Base-by-base conservation (phyloP, 2,329 filamentous ascomycete genomes). In the Fusarium concolor region DNA sequence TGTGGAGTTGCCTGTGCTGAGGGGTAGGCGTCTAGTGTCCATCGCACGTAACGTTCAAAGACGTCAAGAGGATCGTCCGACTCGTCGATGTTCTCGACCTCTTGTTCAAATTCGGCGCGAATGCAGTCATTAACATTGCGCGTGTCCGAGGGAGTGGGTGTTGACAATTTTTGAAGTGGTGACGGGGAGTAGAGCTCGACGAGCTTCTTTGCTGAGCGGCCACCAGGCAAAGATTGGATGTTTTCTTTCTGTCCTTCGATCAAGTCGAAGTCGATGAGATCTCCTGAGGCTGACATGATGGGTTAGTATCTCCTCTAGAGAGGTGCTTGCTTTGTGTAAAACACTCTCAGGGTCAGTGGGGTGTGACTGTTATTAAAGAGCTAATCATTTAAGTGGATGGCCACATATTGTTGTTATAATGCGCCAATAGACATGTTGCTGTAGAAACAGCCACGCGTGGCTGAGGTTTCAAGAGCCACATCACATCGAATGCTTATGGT, bases 161-260 rank as follows among this genome's bases (percentile, higher is more conserved):
- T 86, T 20, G 85, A 79, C 43, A 87, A 80, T 74, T 85, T 86
- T 56, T 88, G 84, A 33, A 87, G 80, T 39, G 86, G 84, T 39
- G 87, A 85, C 55, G 92, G 85, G 65, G 94, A 90, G 85, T 93
- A 94, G 31, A 93, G 87, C 55, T 94, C 88, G 29, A 90, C 94
- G 51, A 99, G 90, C 54, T 96, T 94, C 81, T 90, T 92, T 44
- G 95, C 96, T 39, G 95, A 98, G 69, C 96, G 84, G 22, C 87
- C 96, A 66, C 93, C 92, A 17, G 95, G 94, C 14, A 99, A 86
- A 22, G 94, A 90, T 79, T 97, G 94, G 57, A 99, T 97, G 80
- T 99, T 99, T 82, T 99, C 96, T 81, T 99, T 99, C 74, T 97
- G 94, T 45, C 88, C 89, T 82, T 99, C 96, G 80, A 99, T 97